Percentiles rank a stretch among this genome's conserved stretches.
Evolutionary conservation across 257 asterid species (phyloP).

Genomic region (Plantago ovata): DNA sequence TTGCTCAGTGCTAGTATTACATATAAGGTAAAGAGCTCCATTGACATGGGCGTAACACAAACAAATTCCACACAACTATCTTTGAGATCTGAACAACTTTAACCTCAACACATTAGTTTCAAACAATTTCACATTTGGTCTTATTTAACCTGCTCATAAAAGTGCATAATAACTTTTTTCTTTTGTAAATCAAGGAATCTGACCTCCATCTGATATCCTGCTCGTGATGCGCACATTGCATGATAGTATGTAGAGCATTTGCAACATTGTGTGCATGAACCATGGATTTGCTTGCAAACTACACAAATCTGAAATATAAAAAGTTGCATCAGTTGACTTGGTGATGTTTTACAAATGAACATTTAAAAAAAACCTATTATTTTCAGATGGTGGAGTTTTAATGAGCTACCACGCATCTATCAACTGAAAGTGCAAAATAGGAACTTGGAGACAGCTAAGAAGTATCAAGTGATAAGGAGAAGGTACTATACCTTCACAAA

Average conservation of each 20-base stretch:
- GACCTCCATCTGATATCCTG: constrained; percentile 99
- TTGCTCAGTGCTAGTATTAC: too few relatives aligned
- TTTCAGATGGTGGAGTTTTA: neutral
- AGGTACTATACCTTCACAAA: constrained; percentile 70
- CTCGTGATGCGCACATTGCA: constrained; percentile 95
- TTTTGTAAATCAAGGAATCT: constrained; percentile 20
- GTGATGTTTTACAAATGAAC: too few relatives aligned
- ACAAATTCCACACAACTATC: too few relatives aligned
- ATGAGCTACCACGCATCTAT: neutral
- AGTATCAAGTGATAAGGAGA: constrained; percentile 4
- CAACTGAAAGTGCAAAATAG: neutral
- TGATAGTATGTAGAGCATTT: constrained; percentile 94
- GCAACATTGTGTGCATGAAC: constrained; percentile 95
- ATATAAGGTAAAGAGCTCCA: too few relatives aligned
- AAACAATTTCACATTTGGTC: too few relatives aligned
- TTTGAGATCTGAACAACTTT: too few relatives aligned
- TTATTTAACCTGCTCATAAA: neutral
- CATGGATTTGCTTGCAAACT: constrained; percentile 98
- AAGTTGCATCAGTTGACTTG: too few relatives aligned
- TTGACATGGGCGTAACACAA: too few relatives aligned
- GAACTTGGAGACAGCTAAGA: constrained; percentile 9
- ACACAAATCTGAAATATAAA: constrained; percentile 76
- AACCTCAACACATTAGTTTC: too few relatives aligned
- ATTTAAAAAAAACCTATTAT: neutral
- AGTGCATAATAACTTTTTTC: neutral